Percentiles rank a stretch among this genome's conserved stretches.
Conservation (phyloP, 2,329 filamentous ascomycete species). For the Epichloe baconii region DNA sequence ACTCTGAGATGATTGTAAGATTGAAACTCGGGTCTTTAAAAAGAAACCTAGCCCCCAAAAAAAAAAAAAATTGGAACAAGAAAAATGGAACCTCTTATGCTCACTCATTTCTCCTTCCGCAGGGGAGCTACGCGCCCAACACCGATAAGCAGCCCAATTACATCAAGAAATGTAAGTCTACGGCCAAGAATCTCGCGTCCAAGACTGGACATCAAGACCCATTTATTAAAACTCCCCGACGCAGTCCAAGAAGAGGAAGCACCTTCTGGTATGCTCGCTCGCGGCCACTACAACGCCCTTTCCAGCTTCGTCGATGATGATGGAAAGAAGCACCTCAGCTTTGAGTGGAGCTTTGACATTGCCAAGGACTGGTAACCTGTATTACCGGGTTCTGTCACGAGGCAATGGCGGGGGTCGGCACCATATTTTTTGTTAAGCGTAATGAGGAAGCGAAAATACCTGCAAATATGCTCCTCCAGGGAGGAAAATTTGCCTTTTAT, state of each 20-base stretch:
- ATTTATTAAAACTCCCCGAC: neutral
- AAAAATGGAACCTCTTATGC: neutral
- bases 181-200: neutral
- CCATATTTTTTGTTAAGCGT: slow-evolving; percentile 7
- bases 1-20: slow-evolving; percentile 88
- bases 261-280: slow-evolving; percentile 76
- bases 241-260: slow-evolving; percentile 84
- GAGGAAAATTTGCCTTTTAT: neutral
- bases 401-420: neutral
- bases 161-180: slow-evolving; percentile 72
- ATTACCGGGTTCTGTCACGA: slow-evolving; percentile 1
- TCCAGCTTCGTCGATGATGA: slow-evolving; percentile 95
- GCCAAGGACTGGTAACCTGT: slow-evolving; percentile 75
- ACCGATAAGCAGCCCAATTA: slow-evolving; percentile 78
- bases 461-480: slow-evolving; percentile 4
- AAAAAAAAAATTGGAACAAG: no score
- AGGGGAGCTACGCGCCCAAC: slow-evolving; percentile 84
- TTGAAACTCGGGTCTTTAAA: no score
- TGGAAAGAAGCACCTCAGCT: slow-evolving; percentile 76
- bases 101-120: neutral
- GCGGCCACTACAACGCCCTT: slow-evolving; percentile 78
- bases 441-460: slow-evolving; percentile 11
- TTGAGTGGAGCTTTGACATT: slow-evolving; percentile 95
- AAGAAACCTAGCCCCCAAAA: neutral
- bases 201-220: neutral